phyloP scores from a whole-genome alignment of 192 early-diverging fungal species.

The Rhizoclosmatium sp. region DNA sequence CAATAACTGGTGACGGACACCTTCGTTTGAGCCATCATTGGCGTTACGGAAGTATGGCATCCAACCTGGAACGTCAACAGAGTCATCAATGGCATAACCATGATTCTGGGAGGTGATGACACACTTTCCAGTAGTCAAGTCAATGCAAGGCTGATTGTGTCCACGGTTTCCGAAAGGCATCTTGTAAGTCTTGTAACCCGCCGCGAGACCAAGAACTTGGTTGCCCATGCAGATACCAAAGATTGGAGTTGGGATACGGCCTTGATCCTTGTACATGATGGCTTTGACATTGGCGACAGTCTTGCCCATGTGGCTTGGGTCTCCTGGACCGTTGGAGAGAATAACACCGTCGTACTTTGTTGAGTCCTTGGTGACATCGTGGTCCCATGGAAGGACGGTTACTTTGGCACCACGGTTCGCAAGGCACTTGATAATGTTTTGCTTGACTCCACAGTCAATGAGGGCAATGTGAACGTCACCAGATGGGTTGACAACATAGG shows the following conservation, averaged over 20 bases:
- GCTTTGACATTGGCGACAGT: conserved; percentile 77
- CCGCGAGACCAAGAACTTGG: conserved; percentile 89
- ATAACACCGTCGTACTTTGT: conserved; percentile 84
- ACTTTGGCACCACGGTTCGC: conserved; percentile 81
- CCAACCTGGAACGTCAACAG: conserved; percentile 76
- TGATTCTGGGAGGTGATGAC: conserved; percentile 97
- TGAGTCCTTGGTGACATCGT: conserved; percentile 68
- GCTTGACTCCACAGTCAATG: conserved; percentile 89
- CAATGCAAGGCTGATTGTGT: conserved; percentile 92
- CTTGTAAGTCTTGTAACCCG: conserved; percentile 86
- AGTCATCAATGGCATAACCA: conserved; percentile 84
- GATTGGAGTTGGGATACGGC: conserved; percentile 76
- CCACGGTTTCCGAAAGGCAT: conserved; percentile 94
- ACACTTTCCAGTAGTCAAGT: conserved; percentile 79
- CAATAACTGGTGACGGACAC: conserved; percentile 76
- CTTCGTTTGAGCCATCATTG: conserved; percentile 96
- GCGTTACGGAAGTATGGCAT: conserved; percentile 90
- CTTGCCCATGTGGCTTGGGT: conserved; percentile 70
- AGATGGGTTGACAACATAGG: conserved; percentile 75
- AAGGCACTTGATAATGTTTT: conserved; percentile 91
- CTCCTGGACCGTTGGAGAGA: conserved; percentile 92
- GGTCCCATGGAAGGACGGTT: conserved; percentile 89
- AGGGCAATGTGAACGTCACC: conserved; percentile 85
- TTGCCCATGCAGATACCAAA: conserved; percentile 99
- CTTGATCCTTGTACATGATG: conserved; percentile 42